Base-by-base conservation (phyloP, 352 stramenopile genomes). In the Phytophthora pseudosyringae region DNA sequence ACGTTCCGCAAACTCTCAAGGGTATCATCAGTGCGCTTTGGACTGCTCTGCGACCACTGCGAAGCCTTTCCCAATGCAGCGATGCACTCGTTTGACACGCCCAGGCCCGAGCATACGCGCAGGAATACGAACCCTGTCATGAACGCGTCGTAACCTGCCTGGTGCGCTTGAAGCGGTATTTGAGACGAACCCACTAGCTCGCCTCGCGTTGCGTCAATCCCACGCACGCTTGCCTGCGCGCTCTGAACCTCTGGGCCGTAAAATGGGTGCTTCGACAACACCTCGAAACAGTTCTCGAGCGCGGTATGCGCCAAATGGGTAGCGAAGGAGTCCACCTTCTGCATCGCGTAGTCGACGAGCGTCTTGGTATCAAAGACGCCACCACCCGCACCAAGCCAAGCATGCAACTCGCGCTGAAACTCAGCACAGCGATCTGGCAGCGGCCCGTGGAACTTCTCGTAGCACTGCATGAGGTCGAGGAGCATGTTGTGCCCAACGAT, bases 41-140 rank as follows among this genome's bases (percentile, higher is more conserved):
- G 11, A 4, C 43, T 49, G 4, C 26, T 43, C 25, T 54, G 35
- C 3, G n/a, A 6, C 5, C 46, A 12, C n/a, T 51, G 26, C 4
- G 38, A 51, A 5, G 41, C 5, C 25, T 40, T 49, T 15, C 63
- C 56, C 31, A 93, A 69, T 0, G 57, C 55, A 12, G 66, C 71
- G 11, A 94, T 72, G 1, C 71, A 64, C 29, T 86, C 71, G 40
- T 92, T 92, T 0, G 73, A 75, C 5, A 90, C 69, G 0, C 83
- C 80, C 6, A 94, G 73, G 6, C 71, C 80, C 11, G 71, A 76
- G 46, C 81, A 90, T 4, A 89, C 76, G 21, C 81, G 83, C 9
- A 91, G 67, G 59, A 94, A 94, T 4, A 94, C 81, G 47, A 70
- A 81, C 4, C 85, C 85, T 5, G 85, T 94, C 81, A 92, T 92